Base-by-base conservation (phyloP, 139 green algal species). In the Yamagishiella unicocca region DNA sequence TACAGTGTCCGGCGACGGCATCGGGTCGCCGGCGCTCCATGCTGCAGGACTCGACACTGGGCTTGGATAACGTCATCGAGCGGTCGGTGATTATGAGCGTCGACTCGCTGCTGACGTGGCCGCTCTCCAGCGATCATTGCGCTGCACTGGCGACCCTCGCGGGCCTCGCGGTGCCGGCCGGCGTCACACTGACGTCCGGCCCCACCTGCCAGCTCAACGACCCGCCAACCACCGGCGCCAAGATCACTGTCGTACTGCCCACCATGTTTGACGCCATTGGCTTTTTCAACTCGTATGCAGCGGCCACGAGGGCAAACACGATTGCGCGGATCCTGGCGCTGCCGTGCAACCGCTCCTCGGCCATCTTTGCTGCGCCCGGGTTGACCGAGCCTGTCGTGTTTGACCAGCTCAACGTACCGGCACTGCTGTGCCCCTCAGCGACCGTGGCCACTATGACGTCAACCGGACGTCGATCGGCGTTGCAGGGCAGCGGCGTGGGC, bases 141-240 rank as follows among this genome's bases (percentile, higher is more conserved):
- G 29, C 37, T 8, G 40, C 46, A n/a, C 50, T 88, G n/a, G 45
- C 53, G 27, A 61, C 76, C 9, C 62, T 88, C 10, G 55, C 82
- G 6, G 10, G 22, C 7, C 82, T 74, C 42, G 45, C 79, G 8
- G 31, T 62, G 1, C 61, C 61, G 22, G 37, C 79, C 2, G 21
- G 4, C n/a, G 42, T 75, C 5, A 45, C 46, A 25, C 27, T 75
- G 29, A 45, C 40, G 2, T 46, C 29, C 35, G 82, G 82, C 7
- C 82, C 82, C 14, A 80, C 38, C 82, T 88, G 82, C 68, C 46
- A 70, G 50, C 82, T 81, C 37, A 88, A 88, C 82, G 37, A 81
- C 24, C 82, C 82, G 37, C 46, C 82, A 35, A 88, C 66, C 50
- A 88, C 82, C 29, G 82, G 82, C 45, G 82, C 82, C 37, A 88